Evolutionary conservation across 495 filamentous ascomycete species (phyloP), one percentile per base, ranked within the genome.

Genomic region (Neurospora sp.): DNA sequence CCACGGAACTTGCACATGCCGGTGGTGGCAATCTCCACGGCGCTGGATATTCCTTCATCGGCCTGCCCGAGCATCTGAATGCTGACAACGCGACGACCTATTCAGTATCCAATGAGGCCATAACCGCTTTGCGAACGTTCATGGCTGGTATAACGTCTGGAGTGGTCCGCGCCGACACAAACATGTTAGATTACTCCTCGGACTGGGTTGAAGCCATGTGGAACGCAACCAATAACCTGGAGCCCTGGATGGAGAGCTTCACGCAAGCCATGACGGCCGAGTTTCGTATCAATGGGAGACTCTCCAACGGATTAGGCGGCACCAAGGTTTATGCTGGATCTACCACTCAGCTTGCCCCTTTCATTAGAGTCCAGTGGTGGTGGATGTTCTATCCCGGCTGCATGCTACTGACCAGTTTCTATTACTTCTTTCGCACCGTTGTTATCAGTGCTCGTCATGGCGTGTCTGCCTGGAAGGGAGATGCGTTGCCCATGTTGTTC

Each of bases 121-220:
- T 82, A 41, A 66, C 68, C 1, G 74, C 78, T 3, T 40, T 82
- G 48, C 74, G 71, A 4, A 53, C 61, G 14, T 83, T 83, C 74
- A 82, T 82, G 75, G 68, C 79, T 16, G 66, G 68, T 8, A 73
- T 82, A 20, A 76, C 79, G 22, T 37, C 59, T 31, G 82, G 81
- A 35, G 79, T 78, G 38, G 81, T 78, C 46, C 75, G 72, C 27
- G 76, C 73, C 18, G 72, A 75, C 20, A 42, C 73, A 12, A 78
- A 73, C 44, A 76, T 66, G 10, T 35, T 82, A 42, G 69, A 76
- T 39, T 79, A 80, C 40, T 79, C 81, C n/a, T 81, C 80, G 9
- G 82, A 82, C 75, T 83, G 81, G 81, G 78, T 80, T 70, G 78
- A 82, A 66, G 82, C 82, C 37, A 78, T 82, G 74, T 77, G 76